A percentile compares a stretch with the other conserved stretches of the same genome.
phyloP scores from a whole-genome alignment of 73 alveolate species.

The Blepharisma japonicum region DNA sequence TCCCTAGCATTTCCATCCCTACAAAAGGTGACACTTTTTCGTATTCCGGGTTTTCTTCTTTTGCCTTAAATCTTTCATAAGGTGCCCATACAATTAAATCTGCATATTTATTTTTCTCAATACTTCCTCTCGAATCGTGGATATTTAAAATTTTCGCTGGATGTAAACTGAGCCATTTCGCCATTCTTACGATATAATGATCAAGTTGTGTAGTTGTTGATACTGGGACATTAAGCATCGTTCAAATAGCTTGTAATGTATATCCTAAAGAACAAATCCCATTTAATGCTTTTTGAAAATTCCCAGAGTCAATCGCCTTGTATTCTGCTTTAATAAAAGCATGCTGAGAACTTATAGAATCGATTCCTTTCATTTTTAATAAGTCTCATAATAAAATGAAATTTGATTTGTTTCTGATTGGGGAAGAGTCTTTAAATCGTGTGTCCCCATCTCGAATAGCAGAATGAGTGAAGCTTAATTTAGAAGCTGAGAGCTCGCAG shows the following conservation, averaged over 20 bases:
- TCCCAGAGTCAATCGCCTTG: background rate
- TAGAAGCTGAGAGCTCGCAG: conserved; percentile 1
- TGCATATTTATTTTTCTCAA: conserved; percentile 25
- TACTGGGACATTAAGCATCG: background rate
- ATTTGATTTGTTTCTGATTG: conserved; percentile 23
- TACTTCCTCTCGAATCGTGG: conserved; percentile 10
- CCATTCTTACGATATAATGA: conserved; percentile 26
- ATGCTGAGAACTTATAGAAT: conserved; percentile 21
- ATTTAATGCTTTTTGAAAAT: conserved; percentile 19
- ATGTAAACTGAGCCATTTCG: background rate
- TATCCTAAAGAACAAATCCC: conserved; percentile 13
- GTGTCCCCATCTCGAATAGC: conserved; percentile 9
- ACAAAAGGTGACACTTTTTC: conserved; percentile 7
- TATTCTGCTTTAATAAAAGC: background rate
- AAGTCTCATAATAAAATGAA: conserved; percentile 7
- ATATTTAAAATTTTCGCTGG: conserved; percentile 18
- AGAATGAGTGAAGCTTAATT: background rate
- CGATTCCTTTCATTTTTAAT: conserved; percentile 19
- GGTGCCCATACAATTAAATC: conserved; percentile 18
- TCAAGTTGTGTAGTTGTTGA: background rate
- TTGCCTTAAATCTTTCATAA: conserved; percentile 1
- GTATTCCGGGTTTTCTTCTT: background rate
- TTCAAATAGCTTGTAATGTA: conserved; percentile 20
- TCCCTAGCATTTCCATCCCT: conserved; percentile 5
- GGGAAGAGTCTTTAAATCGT: conserved; percentile 30